Conservation (phyloP, 192 early-diverging fungal genomes). For the Gonapodya prolifera region DNA sequence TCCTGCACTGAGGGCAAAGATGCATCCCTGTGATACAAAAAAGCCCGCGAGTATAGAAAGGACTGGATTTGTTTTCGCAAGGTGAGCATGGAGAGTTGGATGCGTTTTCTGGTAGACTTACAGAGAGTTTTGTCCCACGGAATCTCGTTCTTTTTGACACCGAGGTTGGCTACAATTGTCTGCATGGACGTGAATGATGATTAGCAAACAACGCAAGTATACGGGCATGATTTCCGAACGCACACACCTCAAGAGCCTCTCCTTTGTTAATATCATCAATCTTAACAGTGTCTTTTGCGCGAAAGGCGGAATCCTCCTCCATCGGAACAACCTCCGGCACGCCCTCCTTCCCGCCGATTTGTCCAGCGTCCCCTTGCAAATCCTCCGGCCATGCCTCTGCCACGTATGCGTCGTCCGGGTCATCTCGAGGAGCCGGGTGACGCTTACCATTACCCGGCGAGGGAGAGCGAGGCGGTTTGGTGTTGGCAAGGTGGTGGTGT, state of each 20-base stretch:
- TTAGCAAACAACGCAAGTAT: too few species aligned
- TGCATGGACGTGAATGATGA: too few species aligned
- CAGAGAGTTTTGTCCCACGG: slow-evolving; percentile 5
- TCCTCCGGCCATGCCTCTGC: not conserved
- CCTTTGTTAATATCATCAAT: not conserved
- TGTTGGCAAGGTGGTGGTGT: not conserved
- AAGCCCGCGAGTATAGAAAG: not conserved
- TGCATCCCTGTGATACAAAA: not conserved
- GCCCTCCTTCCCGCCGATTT: not conserved
- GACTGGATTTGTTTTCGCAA: not conserved
- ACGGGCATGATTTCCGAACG: too few species aligned
- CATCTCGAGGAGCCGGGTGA: not conserved
- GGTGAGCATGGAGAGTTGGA: not conserved
- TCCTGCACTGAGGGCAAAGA: slow-evolving; percentile 13
- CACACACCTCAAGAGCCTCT: not conserved
- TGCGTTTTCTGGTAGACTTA: not conserved
- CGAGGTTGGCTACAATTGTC: not conserved
- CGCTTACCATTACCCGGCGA: not conserved
- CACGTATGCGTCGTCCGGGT: not conserved
- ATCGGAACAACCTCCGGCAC: not conserved
- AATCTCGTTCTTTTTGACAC: not conserved
- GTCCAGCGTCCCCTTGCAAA: not conserved
- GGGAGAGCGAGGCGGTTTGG: not conserved
- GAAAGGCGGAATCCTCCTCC: not conserved
- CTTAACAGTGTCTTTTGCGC: not conserved